Base-by-base conservation (phyloP, 306 rosid genomes). In the Cicer judaicum region DNA sequence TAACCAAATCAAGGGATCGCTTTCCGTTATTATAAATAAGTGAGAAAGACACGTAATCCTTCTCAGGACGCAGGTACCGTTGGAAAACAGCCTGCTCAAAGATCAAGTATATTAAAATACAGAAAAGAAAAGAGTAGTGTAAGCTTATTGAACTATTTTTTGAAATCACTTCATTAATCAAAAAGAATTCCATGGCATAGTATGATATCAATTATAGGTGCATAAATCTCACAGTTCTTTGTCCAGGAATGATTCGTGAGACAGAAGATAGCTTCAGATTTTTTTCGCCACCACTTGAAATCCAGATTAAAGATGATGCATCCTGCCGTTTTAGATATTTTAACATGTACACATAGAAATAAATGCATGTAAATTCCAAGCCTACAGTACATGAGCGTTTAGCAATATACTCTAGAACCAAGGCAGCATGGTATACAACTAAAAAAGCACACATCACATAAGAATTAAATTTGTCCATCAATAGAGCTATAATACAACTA, bases 1-100 rank as follows among this genome's bases (percentile, higher is more conserved):
- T 76, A 75, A 93, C 98, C 92, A 93, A 85, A 86, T 93, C 98
- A 80, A 93, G 97, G 24, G 97, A 85, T 21, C 89, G 87, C 92
- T 93, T 91, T 73, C 96, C 98, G 87, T 86, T 83, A 80, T 85
- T 90, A 83, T 91, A 91, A 75, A 93, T 86, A 64, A 93, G 98
- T 42, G 98, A 93, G 83, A 93, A 93, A 1, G 98, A 93, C 75
- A 93, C 84, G 78, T 87, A 91, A 75, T 93, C 97, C 86, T 91
- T 93, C 81, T 91, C 98, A 50, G 98, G 97, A 55, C 88, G 85
- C 73, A 88, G 81, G 85, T 84, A 91, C 41, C 98, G 86, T 77
- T 88, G 92, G 73, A 91, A 91, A 85, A 93, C 98, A 79, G 97
- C 94, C 98, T 93, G 80, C 73, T 56, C 53, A 70, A 65, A 65